Evolutionary conservation across 2,329 filamentous ascomycete genomes (phyloP), one percentile per base, ranked within the genome.

Genomic region (Trichoderma asperellum): DNA sequence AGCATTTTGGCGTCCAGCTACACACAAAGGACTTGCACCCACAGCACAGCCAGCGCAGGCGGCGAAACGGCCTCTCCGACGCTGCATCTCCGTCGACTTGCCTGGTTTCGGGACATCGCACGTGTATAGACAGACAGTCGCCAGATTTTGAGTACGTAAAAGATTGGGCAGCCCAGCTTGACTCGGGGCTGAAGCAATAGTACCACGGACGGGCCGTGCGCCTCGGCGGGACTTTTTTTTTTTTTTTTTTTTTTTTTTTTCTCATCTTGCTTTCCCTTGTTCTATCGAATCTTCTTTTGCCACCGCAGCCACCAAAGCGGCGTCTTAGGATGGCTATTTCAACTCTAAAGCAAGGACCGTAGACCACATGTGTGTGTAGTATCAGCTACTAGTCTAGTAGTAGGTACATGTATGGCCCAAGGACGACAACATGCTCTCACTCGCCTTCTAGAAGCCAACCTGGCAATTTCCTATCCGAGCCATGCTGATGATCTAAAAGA

Each of bases 121-220:
- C 34, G 32, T 64, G 61, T 55, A 24, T 3, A 24, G 24, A 24
- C 24, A 37, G 27, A 24, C 35, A 3, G 14, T n/a, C 32, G 21
- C 12, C 5, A 10, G 32, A 55, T 55, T 64, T 49, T 24, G 11
- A 64, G 61, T 64, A 64, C 61, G 61, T 64, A 64, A 64, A 34
- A 64, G 16, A 55, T 40, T 55, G n/a, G 10, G 40, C 5, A 34
- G 35, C 12, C 35, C 35, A 47, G 59, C 18, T 34, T 34, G n/a
- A 62, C 29, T 34, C 59, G 35, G 29, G 40, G 59, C 14, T 63
- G 60, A 29, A 55, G 8, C 47, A 24, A 21, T 49, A 21, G 47
- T 21, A 24, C 47, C 21, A 49, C 11, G 18, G 47, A 49, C n/a
- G 47, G 61, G 47, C 47, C 47, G 47, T 32, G 40, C 7, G 47